Conservation (phyloP, 2,329 filamentous ascomycete genomes). For the Pseudogymnoascus destructans region DNA sequence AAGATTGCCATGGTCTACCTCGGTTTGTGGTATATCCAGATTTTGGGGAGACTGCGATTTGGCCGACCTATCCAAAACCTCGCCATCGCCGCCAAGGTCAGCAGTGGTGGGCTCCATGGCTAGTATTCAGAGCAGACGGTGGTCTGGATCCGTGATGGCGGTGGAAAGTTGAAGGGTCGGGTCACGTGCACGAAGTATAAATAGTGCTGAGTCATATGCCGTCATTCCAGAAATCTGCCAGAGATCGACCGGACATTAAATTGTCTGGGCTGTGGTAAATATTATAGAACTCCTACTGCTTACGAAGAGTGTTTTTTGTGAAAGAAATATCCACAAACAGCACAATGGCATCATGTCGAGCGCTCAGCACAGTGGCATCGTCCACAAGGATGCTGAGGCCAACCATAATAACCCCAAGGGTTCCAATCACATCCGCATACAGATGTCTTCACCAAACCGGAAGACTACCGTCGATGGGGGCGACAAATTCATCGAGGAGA, state of each 20-base stretch:
- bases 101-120: background rate
- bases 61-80: background rate
- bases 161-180: background rate
- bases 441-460: slow-evolving; percentile 32
- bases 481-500: slow-evolving; percentile 33
- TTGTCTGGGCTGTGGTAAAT: background rate
- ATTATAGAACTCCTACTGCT: background rate
- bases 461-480: slow-evolving; percentile 33
- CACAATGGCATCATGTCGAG: slow-evolving; percentile 3
- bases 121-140: background rate
- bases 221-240: background rate
- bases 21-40: background rate
- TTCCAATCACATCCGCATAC: slow-evolving; percentile 20
- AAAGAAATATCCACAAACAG: background rate
- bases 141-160: background rate
- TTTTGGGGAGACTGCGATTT: background rate
- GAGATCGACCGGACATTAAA: background rate
- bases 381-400: background rate
- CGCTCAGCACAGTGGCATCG: background rate
- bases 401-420: background rate
- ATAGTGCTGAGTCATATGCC: background rate
- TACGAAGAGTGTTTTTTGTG: background rate
- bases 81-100: background rate
- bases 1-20: background rate
- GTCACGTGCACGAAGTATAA: background rate